Base-by-base conservation (phyloP, 208 protist genomes). In the Leishmania aethiopica region DNA sequence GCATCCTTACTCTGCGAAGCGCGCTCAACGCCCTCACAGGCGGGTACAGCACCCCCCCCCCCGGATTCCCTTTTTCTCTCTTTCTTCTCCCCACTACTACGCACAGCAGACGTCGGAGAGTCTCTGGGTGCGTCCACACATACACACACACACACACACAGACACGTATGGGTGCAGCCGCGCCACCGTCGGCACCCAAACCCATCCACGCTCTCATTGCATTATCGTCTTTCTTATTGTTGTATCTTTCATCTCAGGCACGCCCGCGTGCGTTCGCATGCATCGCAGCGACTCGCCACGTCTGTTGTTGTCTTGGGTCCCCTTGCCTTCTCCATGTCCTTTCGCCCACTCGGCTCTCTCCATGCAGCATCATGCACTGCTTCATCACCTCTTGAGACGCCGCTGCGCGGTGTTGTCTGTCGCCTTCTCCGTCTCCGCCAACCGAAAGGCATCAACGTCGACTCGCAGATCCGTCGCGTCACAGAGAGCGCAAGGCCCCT, bases 401-500 rank as follows among this genome's bases (percentile, higher is more conserved):
- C 70, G 45, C 70, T 28, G 22, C 45, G 45, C 70, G 11, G 70
- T 74, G 17, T 19, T 28, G 28, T 55, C 70, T 51, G 42, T 55
- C 13, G 42, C 10, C 70, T 74, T 51, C 47, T 51, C 70, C 37
- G 13, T 74, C 25, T 74, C 47, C 13, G 45, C 70, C 45, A 74
- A 8, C 28, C 45, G 45, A 53, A 47, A 17, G 42, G 70, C 40
- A 19, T 74, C 45, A 53, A 8, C 70, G 17, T 17, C 40, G 11
- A 74, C 70, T 55, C 45, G 45, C 40, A 35, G 35, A 32, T 45
- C 17, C 13, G 73, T 25, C 17, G 51, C 22, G 17, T 37, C 73
- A 42, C 53, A 57, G 51, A 62, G 51, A 45, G 42, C 73, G 51
- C 73, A 47, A 11, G 73, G 73, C 51, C 47, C 47, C 73, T 77